These are phyloP conservation scores for Aquilaria yunnanensis DNA, from an alignment of 345 rosid genomes.

Conservation along the genomic window DNA sequence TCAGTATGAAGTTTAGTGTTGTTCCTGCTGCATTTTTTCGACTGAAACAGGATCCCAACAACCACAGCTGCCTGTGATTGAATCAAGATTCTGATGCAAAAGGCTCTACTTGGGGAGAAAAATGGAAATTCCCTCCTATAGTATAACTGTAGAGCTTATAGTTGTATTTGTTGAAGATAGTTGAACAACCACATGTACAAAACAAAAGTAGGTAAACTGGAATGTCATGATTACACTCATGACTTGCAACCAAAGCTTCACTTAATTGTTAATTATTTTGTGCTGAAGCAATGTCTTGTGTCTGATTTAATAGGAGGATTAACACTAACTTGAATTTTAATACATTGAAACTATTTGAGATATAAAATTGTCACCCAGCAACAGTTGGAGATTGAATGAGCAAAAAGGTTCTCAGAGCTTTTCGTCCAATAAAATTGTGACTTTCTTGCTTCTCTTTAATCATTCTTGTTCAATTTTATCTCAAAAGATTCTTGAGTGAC, in stretches of 20 bases:
- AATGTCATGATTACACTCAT: background rate
- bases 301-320: background rate
- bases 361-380: background rate
- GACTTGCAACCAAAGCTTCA: slow-evolving; percentile 9
- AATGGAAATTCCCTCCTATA: too few relatives aligned
- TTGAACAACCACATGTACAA: background rate
- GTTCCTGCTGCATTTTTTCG: too few relatives aligned
- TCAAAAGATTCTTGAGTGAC: too few relatives aligned
- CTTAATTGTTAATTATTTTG: background rate
- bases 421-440: background rate
- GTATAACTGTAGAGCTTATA: too few relatives aligned
- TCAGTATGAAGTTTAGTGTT: too few relatives aligned
- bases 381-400: slow-evolving; percentile 5
- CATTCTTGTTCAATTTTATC: too few relatives aligned
- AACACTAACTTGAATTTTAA: background rate
- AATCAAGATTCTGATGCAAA: background rate
- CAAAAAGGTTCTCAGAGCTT: background rate
- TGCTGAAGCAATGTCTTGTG: slow-evolving; percentile 2
- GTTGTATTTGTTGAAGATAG: background rate
- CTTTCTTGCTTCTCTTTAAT: too few relatives aligned
- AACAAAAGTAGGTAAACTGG: background rate
- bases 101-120: background rate
- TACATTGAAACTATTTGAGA: background rate
- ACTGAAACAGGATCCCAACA: too few relatives aligned
- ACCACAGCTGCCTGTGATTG: too few relatives aligned